These are phyloP conservation scores for Tolypocladium capitatum DNA, from an alignment of 2,329 filamentous ascomycete genomes.

Conservation along the genomic window DNA sequence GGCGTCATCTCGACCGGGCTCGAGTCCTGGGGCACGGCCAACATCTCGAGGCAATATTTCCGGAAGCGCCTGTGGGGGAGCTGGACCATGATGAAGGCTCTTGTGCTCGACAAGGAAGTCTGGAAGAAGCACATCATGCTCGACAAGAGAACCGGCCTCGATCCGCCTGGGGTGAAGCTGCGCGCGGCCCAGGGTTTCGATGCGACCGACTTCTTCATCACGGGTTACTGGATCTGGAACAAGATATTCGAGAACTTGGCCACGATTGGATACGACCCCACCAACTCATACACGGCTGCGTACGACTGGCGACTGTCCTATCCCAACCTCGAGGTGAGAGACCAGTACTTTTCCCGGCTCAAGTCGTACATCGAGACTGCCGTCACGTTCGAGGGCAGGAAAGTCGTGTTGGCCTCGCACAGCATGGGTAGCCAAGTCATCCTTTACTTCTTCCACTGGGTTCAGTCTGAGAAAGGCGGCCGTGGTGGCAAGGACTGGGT, in stretches of 20 bases:
- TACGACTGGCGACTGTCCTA: constrained; percentile 94
- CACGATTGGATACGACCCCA: constrained; percentile 88
- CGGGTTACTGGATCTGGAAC: constrained; percentile 96
- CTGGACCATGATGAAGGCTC: constrained; percentile 96
- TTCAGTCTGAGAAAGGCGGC: constrained; percentile 65
- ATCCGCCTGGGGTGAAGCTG: constrained; percentile 81
- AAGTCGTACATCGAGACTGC: constrained; percentile 86
- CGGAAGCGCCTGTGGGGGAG: constrained; percentile 91
- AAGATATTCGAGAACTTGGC: constrained; percentile 97
- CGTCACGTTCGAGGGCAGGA: constrained; percentile 57
- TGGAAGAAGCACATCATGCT: constrained; percentile 98
- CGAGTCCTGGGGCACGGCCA: constrained; percentile 90
- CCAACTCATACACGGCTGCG: constrained; percentile 54
- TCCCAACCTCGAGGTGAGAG: constrained; percentile 73
- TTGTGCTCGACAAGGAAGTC: constrained; percentile 81
- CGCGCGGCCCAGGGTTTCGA: constrained; percentile 93
- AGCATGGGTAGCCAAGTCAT: constrained; percentile 96
- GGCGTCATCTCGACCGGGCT: constrained; percentile 95
- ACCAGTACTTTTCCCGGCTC: constrained; percentile 86
- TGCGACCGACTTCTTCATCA: constrained; percentile 89
- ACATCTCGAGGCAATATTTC: constrained; percentile 79
- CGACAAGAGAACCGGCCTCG: constrained; percentile 79
- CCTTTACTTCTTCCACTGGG: constrained; percentile 72
- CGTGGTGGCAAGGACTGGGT: constrained; percentile 81
- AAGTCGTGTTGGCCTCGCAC: constrained; percentile 79